Conservation (phyloP, 2,329 filamentous ascomycete genomes). For the Emergomyces pasteurianus region DNA sequence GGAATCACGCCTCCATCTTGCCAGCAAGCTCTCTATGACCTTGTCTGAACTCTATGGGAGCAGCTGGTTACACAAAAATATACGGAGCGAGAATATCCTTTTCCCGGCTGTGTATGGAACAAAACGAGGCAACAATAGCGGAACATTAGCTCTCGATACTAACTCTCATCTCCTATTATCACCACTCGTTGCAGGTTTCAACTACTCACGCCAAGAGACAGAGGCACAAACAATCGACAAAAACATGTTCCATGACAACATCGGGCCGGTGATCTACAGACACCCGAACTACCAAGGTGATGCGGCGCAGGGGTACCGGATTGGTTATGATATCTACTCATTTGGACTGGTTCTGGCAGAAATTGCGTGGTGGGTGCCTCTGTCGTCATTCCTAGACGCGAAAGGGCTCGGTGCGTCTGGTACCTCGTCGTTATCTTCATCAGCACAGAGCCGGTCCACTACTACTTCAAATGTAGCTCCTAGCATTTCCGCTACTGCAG, state of each 20-base stretch:
- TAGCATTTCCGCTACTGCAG: not conserved
- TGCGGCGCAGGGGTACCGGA: not conserved
- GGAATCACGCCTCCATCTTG: not conserved
- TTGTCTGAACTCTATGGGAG: not conserved
- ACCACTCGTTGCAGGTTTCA: not conserved
- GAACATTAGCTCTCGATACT: not conserved
- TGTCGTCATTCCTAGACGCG: conserved; percentile 1
- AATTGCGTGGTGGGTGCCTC: conserved; percentile 1
- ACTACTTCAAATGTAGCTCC: not conserved
- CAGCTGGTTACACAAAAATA: conserved; percentile 1
- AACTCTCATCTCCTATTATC: not conserved
- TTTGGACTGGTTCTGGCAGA: not conserved
- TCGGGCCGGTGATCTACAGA: not conserved
- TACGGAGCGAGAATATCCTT: conserved; percentile 1
- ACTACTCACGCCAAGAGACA: not conserved
- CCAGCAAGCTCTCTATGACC: not conserved
- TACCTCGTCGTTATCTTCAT: not conserved
- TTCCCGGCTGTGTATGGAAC: not conserved
- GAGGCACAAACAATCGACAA: conserved; percentile 2
- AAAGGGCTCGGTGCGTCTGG: not conserved
- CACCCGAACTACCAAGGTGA: conserved; percentile 1
- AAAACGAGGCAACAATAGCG: not conserved
- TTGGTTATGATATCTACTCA: conserved; percentile 1
- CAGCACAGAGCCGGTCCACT: not conserved
- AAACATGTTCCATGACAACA: not conserved